Conservation (phyloP, 805 yeast genomes). For the Wickerhamomyces chambardii region DNA sequence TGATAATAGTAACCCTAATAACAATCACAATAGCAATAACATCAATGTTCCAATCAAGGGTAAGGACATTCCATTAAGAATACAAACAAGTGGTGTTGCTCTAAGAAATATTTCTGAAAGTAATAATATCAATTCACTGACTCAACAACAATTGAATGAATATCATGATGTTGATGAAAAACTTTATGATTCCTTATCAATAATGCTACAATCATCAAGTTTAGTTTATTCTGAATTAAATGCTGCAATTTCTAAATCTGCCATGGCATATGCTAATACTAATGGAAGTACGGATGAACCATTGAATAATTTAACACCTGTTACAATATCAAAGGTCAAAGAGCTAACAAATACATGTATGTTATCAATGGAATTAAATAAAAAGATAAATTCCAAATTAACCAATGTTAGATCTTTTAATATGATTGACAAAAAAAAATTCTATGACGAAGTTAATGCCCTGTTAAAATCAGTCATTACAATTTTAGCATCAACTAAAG, state of each 20-base stretch:
- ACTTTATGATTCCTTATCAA: constrained; percentile 52
- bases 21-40: too few species aligned
- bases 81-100: not conserved
- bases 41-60: too few species aligned
- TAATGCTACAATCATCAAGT: constrained; percentile 61
- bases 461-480: constrained; percentile 78
- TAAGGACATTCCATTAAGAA: too few species aligned
- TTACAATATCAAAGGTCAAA: constrained; percentile 54
- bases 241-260: constrained; percentile 56
- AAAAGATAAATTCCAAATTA: constrained; percentile 48
- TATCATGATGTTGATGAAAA: constrained; percentile 54
- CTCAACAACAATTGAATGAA: constrained; percentile 18
- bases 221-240: constrained; percentile 72
- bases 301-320: constrained; percentile 19
- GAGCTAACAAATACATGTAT: constrained; percentile 75
- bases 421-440: constrained; percentile 43
- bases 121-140: constrained; percentile 2
- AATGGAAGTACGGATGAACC: constrained; percentile 22
- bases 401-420: constrained; percentile 30
- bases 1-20: too few species aligned
- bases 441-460: constrained; percentile 81
- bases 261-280: constrained; percentile 24
- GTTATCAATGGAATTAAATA: constrained; percentile 75
- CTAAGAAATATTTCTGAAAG: not conserved
- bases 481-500: constrained; percentile 76